Evolutionary conservation across 1,284 basidiomycete species (phyloP), one percentile per base, ranked within the genome.

Genomic region (Austropuccinia psidii): DNA sequence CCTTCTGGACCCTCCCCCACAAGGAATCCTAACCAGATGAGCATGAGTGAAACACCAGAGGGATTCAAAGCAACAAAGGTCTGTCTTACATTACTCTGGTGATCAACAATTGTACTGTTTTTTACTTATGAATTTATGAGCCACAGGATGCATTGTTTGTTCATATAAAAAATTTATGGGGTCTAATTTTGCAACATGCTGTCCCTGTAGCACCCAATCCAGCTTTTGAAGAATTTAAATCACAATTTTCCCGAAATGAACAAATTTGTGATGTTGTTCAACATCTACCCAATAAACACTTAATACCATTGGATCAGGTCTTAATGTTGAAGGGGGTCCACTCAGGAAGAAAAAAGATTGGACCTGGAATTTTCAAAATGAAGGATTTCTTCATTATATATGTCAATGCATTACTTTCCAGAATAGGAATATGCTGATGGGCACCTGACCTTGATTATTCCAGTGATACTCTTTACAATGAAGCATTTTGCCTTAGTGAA

Each of bases 81-180:
- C n/a, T 17, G 41, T 47, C n/a, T n/a, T 45, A n/a, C n/a, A n/a
- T n/a, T n/a, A n/a, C n/a, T n/a, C n/a, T n/a, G n/a, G n/a, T n/a
- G n/a, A n/a, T n/a, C n/a, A n/a, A n/a, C n/a, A n/a, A n/a, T n/a
- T n/a, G n/a, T n/a, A n/a, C n/a, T n/a, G n/a, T n/a, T n/a, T n/a
- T 2, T 5, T 15, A 13, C 24, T 8, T 39, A 9, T 1, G 0
- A 3, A 58, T 47, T 55, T 37, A 50, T 52, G n/a, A n/a, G n/a
- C n/a, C n/a, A 17, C 33, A 72, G 58, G 58, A 72, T 47, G 68
- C 57, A 4, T 61, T 70, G 9, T 41, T 41, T 45, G 17, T 70
- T 1, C 68, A 70, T 43, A 70, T 70, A 37, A 54, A 49, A 33
- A 17, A 58, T 2, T 13, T 70, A 21, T 70, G 67, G 67, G 67